Base-by-base conservation (phyloP, 129 eudicot genomes). In the Flaveria brownii region DNA sequence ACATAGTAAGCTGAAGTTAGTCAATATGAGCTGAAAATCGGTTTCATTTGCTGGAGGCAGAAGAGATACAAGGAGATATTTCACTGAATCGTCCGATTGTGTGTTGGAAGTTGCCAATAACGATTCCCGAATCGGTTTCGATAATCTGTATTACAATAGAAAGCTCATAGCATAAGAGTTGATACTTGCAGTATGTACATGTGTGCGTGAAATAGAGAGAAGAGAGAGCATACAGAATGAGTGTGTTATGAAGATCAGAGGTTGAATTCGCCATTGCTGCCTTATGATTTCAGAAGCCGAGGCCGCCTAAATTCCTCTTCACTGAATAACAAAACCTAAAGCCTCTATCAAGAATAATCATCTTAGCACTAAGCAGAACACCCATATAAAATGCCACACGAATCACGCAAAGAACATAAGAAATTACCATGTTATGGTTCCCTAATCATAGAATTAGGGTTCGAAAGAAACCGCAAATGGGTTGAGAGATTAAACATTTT, bases 21-120 rank as follows among this genome's bases (percentile, higher is more conserved):
- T 72, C 50, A 87, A 46, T 72, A 70, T 15, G 60, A 63, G 1
- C 16, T 68, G 75, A 23, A 78, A 5, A 47, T 74, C 70, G 59
- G 74, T 13, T 69, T 51, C 76, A 0, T 79, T 36, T 52, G 47
- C 49, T 14, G 76, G 26, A 22, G 92, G 88, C 16, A 91, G 78
- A 56, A 89, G 96, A 50, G 94, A 86, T 55, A 76, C 81, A 75
- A 94, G 88, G 9, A 68, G 36, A 28, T 94, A 78, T 77, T 91
- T 95, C 82, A 95, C 17, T 45, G 97, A 91, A 82, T 84, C 81
- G 39, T 86, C 87, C 3, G 93, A 91, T 9, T 87, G 87, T 43
- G 77, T 81, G 81, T 86, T 86, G 6, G 76, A 72, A 47, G 89
- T 77, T 74, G 17, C 62, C 0, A 80, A 87, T 55, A 94, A 86